Conservation (phyloP, 2,329 filamentous ascomycete genomes). For the Cadophora sp. region DNA sequence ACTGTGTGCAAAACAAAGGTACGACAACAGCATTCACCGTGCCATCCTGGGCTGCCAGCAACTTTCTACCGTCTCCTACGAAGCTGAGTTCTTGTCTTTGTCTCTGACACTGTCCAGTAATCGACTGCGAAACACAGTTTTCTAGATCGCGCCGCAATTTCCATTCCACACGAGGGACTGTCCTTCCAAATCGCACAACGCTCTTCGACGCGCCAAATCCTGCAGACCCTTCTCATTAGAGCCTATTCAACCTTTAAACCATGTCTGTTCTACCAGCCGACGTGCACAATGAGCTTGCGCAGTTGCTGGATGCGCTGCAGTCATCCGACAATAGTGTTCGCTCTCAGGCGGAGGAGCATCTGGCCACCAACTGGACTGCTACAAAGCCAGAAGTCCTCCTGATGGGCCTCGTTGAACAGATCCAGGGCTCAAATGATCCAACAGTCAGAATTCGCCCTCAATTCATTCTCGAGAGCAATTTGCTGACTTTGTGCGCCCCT, state of each 20-base stretch:
- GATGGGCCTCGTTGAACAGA: conserved; percentile 94
- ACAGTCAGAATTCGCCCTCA: conserved; percentile 39
- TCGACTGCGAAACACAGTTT: not conserved
- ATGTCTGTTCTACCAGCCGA: conserved; percentile 91
- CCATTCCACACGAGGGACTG: conserved; percentile 4
- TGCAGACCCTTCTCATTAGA: not conserved
- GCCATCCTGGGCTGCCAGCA: not conserved
- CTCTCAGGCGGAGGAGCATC: conserved; percentile 85
- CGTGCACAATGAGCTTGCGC: conserved; percentile 81
- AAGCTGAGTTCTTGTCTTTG: not conserved
- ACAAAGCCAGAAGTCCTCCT: conserved; percentile 84
- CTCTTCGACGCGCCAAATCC: not conserved
- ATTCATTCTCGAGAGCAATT: not conserved
- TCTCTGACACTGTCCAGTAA: conserved; percentile 3
- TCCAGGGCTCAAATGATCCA: conserved; percentile 69
- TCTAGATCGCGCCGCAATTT: not conserved
- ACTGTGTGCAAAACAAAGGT: conserved; percentile 21
- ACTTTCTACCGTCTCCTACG: not conserved
- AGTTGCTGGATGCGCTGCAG: conserved; percentile 88
- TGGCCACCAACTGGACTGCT: conserved; percentile 88
- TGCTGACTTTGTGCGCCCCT: conserved; percentile 28
- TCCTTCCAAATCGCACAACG: conserved; percentile 13
- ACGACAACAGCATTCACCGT: not conserved
- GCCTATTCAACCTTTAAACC: conserved; percentile 24
- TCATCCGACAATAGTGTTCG: conserved; percentile 87